Percentiles rank a stretch among this genome's conserved stretches.
Evolutionary conservation across 345 rosid genomes (phyloP).

Genomic region (Murraya paniculata): DNA sequence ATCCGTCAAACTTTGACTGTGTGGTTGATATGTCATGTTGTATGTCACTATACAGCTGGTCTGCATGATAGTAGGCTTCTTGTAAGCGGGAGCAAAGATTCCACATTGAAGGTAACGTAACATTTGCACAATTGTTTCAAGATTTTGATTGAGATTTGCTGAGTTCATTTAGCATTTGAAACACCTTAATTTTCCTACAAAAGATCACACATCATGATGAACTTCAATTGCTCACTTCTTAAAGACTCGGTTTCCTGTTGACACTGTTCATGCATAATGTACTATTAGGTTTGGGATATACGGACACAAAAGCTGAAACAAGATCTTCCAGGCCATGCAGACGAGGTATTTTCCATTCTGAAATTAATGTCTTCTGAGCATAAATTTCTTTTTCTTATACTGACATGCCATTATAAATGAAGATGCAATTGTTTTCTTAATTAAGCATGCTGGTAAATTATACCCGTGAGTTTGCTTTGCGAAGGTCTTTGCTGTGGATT

Average conservation of each 20-base stretch:
- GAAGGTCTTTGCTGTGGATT: constrained; percentile 91
- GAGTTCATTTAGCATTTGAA: background rate
- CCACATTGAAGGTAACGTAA: constrained; percentile 76
- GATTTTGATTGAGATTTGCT: background rate
- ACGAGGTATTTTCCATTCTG: constrained; percentile 56
- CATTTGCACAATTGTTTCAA: background rate
- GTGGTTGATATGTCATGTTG: constrained; percentile 15
- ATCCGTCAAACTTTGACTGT: background rate
- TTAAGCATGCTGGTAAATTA: constrained; percentile 2
- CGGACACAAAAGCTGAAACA: constrained; percentile 76
- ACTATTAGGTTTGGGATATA: constrained; percentile 77
- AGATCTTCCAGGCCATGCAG: constrained; percentile 97
- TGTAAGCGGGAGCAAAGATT: constrained; percentile 94
- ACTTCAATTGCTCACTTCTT: background rate
- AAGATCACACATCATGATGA: background rate
- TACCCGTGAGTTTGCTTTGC: background rate
- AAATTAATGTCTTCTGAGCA: background rate
- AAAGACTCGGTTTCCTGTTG: background rate
- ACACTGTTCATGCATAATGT: background rate
- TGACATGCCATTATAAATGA: background rate
- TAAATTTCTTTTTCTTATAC: background rate
- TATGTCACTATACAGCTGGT: constrained; percentile 62
- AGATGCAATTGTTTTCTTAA: background rate
- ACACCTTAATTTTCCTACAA: background rate
- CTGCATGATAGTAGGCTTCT: constrained; percentile 96